A percentile compares a stretch with the other conserved stretches of the same genome.
Conservation (phyloP, 2,329 filamentous ascomycete genomes). For the Fusarium circinatum region DNA sequence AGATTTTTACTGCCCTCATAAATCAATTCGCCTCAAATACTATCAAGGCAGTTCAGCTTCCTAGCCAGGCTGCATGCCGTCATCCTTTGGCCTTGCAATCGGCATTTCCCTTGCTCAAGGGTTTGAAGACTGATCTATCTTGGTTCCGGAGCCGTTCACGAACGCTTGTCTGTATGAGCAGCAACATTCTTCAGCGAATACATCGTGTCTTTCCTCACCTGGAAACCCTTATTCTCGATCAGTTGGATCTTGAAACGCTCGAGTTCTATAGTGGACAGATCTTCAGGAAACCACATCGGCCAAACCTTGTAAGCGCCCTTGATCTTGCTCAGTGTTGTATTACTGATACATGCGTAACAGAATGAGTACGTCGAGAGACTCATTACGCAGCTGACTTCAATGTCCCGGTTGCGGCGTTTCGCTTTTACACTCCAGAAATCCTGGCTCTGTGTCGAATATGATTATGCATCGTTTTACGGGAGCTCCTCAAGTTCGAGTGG, state of each 20-base stretch:
- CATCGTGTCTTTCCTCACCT: accelerated
- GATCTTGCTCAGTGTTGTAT: neutral
- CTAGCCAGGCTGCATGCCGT: accelerated
- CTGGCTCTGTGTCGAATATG: too few relatives aligned
- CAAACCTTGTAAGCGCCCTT: neutral
- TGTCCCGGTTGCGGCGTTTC: neutral
- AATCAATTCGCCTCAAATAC: too few relatives aligned
- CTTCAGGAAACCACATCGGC: too few relatives aligned
- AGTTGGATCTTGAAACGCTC: too few relatives aligned
- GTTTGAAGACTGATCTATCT: too few relatives aligned
- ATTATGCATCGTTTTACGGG: too few relatives aligned
- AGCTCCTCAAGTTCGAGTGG: neutral
- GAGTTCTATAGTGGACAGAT: too few relatives aligned
- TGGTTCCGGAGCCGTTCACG: accelerated
- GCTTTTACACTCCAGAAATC: too few relatives aligned
- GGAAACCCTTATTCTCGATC: neutral
- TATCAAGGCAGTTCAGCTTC: too few relatives aligned
- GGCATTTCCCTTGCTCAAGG: too few relatives aligned
- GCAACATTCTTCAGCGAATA: too few relatives aligned
- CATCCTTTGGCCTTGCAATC: too few relatives aligned
- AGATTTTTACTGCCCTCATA: accelerated
- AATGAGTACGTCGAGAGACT: neutral
- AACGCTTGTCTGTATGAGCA: neutral
- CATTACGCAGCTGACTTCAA: neutral
- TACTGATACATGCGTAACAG: neutral